phyloP scores from a whole-genome alignment of 139 green algal species.

The Picochlorum sp. region DNA sequence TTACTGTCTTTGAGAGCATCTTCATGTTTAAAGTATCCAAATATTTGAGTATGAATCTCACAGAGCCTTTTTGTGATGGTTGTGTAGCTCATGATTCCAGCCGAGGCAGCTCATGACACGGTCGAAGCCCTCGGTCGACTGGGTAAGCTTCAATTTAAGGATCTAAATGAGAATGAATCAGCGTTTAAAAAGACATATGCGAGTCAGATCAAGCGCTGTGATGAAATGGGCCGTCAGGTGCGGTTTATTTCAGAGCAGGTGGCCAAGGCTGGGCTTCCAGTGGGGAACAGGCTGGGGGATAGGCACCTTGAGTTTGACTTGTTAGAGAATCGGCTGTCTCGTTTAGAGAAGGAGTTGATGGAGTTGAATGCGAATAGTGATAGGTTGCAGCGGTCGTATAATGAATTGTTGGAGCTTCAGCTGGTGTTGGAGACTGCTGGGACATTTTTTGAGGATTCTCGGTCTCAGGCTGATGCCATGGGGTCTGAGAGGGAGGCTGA shows the following conservation, averaged over 20 bases:
- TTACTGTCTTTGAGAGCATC: background rate
- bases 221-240: constrained; percentile 93
- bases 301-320: constrained; percentile 21
- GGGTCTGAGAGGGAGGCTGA: background rate
- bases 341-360: constrained; percentile 80
- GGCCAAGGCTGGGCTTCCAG: constrained; percentile 54
- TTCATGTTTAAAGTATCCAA: background rate
- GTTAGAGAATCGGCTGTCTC: constrained; percentile 70
- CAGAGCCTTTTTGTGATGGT: background rate
- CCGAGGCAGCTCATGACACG: constrained; percentile 87
- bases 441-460: constrained; percentile 80
- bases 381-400: constrained; percentile 66
- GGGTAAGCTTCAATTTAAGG: constrained; percentile 84
- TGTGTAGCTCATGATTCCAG: constrained; percentile 93
- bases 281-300: constrained; percentile 14
- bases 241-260: constrained; percentile 89
- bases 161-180: constrained; percentile 83
- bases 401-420: constrained; percentile 89
- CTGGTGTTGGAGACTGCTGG: constrained; percentile 90
- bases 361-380: constrained; percentile 89
- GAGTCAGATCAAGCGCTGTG: constrained; percentile 91
- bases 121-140: constrained; percentile 80
- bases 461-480: constrained; percentile 13
- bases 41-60: background rate
- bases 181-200: constrained; percentile 93